phyloP scores from a whole-genome alignment of 78 protist species.

The Dictyostelium intermedium region DNA sequence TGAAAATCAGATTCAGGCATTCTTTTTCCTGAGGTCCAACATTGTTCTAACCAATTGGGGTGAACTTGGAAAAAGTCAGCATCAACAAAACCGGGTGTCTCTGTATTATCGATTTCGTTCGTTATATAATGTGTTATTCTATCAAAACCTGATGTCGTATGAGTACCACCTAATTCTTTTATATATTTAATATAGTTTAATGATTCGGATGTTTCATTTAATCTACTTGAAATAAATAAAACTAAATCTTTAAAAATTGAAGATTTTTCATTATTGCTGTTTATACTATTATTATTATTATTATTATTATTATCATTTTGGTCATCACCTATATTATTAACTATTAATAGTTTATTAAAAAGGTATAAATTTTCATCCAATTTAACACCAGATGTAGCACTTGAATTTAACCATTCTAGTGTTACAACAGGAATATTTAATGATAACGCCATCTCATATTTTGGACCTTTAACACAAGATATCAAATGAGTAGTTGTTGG shows the following conservation, averaged over 20 bases:
- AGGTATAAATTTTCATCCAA: background rate
- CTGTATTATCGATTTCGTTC: background rate
- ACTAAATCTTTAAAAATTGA: background rate
- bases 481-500: background rate
- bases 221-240: background rate
- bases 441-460: background rate
- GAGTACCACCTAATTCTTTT: constrained; percentile 83
- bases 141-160: constrained; percentile 82
- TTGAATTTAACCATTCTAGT: background rate
- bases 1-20: background rate
- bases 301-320: background rate
- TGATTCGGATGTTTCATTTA: background rate
- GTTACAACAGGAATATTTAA: background rate
- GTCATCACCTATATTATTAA: no score
- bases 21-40: background rate
- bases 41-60: background rate
- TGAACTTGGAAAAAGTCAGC: background rate
- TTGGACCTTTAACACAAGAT: background rate
- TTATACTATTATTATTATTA: background rate
- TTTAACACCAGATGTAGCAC: background rate
- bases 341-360: background rate
- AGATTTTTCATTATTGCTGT: background rate
- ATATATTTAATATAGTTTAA: background rate
- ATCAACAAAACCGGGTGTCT: background rate
- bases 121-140: background rate